Base-by-base conservation (phyloP, 306 rosid species). In the Fragaria ananassa region DNA sequence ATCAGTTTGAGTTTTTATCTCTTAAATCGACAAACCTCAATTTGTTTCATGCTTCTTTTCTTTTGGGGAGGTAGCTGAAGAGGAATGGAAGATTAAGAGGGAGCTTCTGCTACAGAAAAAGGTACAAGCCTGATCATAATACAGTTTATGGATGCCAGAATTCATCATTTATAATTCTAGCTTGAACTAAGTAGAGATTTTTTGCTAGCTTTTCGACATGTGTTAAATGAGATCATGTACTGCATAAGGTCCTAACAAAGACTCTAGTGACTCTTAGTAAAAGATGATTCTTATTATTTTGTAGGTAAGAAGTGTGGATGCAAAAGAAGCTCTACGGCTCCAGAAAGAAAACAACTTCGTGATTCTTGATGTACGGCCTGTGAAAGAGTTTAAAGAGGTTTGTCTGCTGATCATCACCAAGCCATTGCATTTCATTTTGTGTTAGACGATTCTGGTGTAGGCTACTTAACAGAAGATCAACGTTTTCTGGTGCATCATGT, bases 341-440 rank as follows among this genome's bases (percentile, higher is more conserved):
- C 99, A 92, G 68, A 92, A 90, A 67, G 99, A 95, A 85, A 92
- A 95, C 71, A 92, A 95, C 60, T 95, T 90, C 39, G 97, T 95
- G 76, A 92, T 95, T 86, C 97, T 95, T 21, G 99, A 92, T 37
- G 97, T 95, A 14, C 86, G 99, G 74, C 99, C 99, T 29, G 97
- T 84, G 87, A 97, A 97, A 77, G 99, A 95, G 77, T 95, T 86
- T 79, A 92, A 90, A 84, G 97, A 92, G 97, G 99, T 94, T n/a
- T 58, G 71, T 77, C 18, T 31, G 10, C 39, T 46, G 69, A 64
- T 35, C 42, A 64, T 64, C 42, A 74, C 71, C 46, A 67, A 66
- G 50, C 14, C 34, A 42, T 11, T 64, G 5, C 35, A n/a, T 64
- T 29, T 79, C 23, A 60, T 35, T 21, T 46, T 34, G n/a, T 65